Conservation (phyloP, 257 asterid species). For the Cordia subcordata region DNA sequence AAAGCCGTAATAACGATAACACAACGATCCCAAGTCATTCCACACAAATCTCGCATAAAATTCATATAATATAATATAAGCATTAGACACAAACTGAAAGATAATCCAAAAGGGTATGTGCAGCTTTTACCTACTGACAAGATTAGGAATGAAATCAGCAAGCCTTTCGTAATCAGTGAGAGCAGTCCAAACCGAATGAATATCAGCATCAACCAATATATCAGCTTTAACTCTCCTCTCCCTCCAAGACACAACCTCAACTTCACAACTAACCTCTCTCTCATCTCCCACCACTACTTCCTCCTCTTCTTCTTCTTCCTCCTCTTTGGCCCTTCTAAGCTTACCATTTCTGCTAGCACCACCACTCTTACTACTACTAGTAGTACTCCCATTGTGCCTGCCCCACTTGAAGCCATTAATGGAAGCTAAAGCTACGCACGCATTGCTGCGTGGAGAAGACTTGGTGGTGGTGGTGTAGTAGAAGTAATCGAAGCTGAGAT, state of each 20-base stretch:
- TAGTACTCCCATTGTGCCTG: no score
- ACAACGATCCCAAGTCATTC: no score
- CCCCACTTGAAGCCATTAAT: constrained; percentile 1
- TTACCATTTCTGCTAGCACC: constrained; percentile 3
- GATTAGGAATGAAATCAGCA: constrained; percentile 95
- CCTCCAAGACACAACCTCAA: constrained; percentile 88
- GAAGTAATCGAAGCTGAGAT: neutral
- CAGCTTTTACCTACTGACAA: constrained; percentile 57
- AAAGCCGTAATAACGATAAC: no score
- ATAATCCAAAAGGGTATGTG: neutral
- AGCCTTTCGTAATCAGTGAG: constrained; percentile 94
- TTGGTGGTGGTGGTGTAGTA: neutral
- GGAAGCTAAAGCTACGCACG: neutral
- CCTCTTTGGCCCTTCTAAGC: neutral
- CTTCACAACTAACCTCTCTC: constrained; percentile 63
- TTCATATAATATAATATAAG: no score
- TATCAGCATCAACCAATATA: constrained; percentile 63
- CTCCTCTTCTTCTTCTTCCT: constrained; percentile 3
- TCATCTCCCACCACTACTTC: constrained; percentile 5
- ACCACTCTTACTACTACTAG: neutral
- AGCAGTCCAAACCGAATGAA: constrained; percentile 69
- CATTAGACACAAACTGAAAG: neutral
- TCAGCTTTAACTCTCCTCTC: constrained; percentile 79
- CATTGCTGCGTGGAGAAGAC: neutral
- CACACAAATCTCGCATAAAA: no score